Evolutionary conservation across 345 rosid genomes (phyloP).

Genomic region (Angophora floribunda): DNA sequence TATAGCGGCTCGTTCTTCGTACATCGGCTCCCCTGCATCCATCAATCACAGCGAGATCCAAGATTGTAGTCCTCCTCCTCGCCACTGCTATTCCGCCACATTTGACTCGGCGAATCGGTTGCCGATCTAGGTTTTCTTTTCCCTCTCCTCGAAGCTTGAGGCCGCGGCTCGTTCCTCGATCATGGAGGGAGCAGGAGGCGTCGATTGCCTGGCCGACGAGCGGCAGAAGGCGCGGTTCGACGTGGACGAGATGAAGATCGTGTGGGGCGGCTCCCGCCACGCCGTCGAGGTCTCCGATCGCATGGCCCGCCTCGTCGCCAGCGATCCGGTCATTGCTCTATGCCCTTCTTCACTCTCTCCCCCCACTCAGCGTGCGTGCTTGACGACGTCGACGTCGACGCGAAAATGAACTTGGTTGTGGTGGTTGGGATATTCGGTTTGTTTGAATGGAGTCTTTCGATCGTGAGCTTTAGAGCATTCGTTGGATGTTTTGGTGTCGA

Average conservation of each 20-base stretch:
- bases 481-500: neutral
- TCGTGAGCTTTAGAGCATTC: neutral
- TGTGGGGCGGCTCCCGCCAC: slow-evolving; percentile 92
- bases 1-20: no score
- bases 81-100: neutral
- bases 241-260: slow-evolving; percentile 87
- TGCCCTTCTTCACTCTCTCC: no score
- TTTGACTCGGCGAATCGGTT: neutral
- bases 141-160: no score
- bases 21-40: no score
- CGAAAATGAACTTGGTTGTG: neutral
- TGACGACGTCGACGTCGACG: neutral
- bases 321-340: slow-evolving; percentile 62
- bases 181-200: slow-evolving; percentile 1
- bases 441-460: neutral
- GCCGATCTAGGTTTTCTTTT: neutral
- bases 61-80: neutral
- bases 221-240: slow-evolving; percentile 74
- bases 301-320: slow-evolving; percentile 78
- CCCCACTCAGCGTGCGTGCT: neutral
- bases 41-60: neutral
- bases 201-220: slow-evolving; percentile 66
- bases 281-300: slow-evolving; percentile 78
- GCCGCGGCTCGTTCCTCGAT: neutral
- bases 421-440: neutral